Evolutionary conservation across 2,329 filamentous ascomycete genomes (phyloP), one percentile per base, ranked within the genome.

Genomic region (Hymenoscyphus occultus): DNA sequence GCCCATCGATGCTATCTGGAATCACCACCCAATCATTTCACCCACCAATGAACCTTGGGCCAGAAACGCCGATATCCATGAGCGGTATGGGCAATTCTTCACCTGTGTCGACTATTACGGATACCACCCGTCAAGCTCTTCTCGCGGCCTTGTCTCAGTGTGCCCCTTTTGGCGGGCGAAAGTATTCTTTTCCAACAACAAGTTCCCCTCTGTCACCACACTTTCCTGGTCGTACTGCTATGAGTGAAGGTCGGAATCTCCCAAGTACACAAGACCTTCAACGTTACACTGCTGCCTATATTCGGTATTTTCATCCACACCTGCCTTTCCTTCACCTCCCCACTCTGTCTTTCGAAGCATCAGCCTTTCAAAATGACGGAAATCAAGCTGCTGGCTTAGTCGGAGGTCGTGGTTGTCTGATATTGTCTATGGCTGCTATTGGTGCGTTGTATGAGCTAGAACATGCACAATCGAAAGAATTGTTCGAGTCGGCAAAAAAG

Each of bases 401-500:
- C 68, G 91, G 91, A 65, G 93, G 93, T 64, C 92, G 90, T 65
- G 93, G 92, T 61, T 97, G 94, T 76, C 82, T 96, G 64, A 88
- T 95, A 66, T 82, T 96, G 39, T 93, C 91, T 3, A 95, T 96
- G 89, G 91, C 92, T 58, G 91, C 92, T n/a, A 84, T 85, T 70
- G 91, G 91, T 28, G 90, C 91, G 42, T 81, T 97, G 48, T 97
- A 97, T 78, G 94, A 97, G 78, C 86, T 89, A 74, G 93, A 98
- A 66, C 86, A 89, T 65, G 82, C 83, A 35, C 85, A 90, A 63
- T 96, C 93, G 31, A 90, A 90, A 75, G 90, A 96, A 58, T 79
- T 99, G 7, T 97, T 97, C 73, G 92, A 96, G 71, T 90, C 93
- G 75, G 91, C 93, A 59, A 97, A 97, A 81, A 96, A 93, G 79